Conservation (phyloP, 371 early-diverging fungal species). For the Lichtheimia ramosa region DNA sequence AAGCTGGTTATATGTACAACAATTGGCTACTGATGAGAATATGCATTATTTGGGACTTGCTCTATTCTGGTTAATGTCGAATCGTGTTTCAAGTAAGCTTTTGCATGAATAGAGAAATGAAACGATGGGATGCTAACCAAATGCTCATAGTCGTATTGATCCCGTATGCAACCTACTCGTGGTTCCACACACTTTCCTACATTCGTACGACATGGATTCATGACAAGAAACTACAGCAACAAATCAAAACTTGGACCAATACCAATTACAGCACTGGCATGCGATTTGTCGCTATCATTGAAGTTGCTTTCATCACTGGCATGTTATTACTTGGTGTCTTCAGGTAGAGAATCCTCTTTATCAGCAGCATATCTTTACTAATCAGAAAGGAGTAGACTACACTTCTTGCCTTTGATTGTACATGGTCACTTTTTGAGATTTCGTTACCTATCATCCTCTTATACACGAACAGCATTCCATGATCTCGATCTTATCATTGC, state of each 20-base stretch:
- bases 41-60: slow-evolving; percentile 1
- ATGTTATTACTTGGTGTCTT: not conserved
- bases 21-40: slow-evolving; percentile 4
- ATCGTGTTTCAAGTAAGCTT: not conserved
- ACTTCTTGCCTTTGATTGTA: not conserved
- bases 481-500: slow-evolving; percentile 1
- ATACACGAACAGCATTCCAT: slow-evolving; percentile 5
- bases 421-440: slow-evolving; percentile 3
- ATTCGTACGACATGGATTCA: not conserved
- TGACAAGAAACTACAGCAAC: not conserved
- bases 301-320: not conserved
- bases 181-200: slow-evolving; percentile 5
- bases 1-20: slow-evolving; percentile 1
- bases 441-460: slow-evolving; percentile 3
- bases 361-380: not conserved
- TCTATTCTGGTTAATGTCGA: slow-evolving; percentile 1
- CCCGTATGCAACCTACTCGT: slow-evolving; percentile 5
- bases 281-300: slow-evolving; percentile 8
- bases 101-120: not conserved
- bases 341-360: not conserved
- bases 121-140: not conserved
- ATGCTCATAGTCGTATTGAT: slow-evolving; percentile 1
- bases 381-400: not conserved
- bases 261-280: slow-evolving; percentile 2
- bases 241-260: slow-evolving; percentile 4